Percentiles rank a stretch among this genome's conserved stretches.
Conservation (phyloP, 192 early-diverging fungal species). For the Backusella tuberculispora region DNA sequence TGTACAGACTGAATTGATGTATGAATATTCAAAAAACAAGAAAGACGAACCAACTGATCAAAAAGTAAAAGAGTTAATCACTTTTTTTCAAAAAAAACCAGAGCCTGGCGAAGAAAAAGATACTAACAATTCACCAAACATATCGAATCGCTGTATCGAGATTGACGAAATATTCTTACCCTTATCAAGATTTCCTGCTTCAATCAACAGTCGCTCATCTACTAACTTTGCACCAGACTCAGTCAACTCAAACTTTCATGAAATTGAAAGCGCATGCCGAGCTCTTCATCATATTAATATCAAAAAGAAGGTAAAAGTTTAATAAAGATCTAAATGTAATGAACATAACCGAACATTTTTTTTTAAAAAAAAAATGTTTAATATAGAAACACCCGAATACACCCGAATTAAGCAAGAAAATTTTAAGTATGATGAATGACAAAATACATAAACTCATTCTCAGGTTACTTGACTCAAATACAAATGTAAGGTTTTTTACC, state of each 20-base stretch:
- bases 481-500: background rate
- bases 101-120: background rate
- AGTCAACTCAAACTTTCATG: background rate
- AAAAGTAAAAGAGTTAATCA: background rate
- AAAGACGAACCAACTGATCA: background rate
- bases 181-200: background rate
- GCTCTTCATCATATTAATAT: background rate
- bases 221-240: no score
- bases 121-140: background rate
- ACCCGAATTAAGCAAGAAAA: background rate
- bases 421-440: background rate
- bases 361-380: background rate
- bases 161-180: slow-evolving; percentile 11
- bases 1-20: background rate
- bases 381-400: background rate
- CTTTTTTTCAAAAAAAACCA: no score
- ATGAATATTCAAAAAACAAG: background rate
- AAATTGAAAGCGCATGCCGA: background rate
- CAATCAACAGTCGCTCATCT: background rate
- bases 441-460: background rate
- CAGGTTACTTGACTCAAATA: background rate
- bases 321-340: background rate
- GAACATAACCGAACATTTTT: background rate
- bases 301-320: background rate
- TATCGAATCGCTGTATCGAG: background rate